Evolutionary conservation across 257 asterid species (phyloP), one percentile per base, ranked within the genome.

Genomic region (Avicennia marina): DNA sequence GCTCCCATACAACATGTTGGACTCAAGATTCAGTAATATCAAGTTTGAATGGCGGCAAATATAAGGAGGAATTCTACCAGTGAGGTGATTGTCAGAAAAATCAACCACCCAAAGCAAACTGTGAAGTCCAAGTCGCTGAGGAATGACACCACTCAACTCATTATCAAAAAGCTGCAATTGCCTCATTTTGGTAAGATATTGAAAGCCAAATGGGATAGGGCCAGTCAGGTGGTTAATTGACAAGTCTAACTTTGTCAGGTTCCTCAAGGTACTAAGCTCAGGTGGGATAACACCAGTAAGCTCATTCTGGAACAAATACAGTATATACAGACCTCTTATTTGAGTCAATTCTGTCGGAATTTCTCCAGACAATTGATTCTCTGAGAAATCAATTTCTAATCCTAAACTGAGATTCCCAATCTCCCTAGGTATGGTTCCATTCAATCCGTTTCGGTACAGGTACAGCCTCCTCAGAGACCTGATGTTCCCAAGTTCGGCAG

Each of bases 51-150:
- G 63, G 40, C 62, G 53, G 60, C 98, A 90, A 51, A 90, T 68
- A 33, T 68, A 61, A 16, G 89, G 91, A 12, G 96, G 96, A 32
- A 87, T 87, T 57, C 75, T 72, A 38, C 98, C 98, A 0, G 86
- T 78, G 32, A 90, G 81, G 9, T 63, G 44, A 46, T 90, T 90
- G 36, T 71, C 78, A 0, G 94, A 82, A 60, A 90, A 79, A 70
- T 90, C 98, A 36, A 87, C 84, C 12, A 87, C 98, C 95, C 95
- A 87, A 18, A 90, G 85, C 9, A 59, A 81, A 49, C 89, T 79
- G 54, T 72, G 75, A 58, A 74, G 64, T 16, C 98, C 98, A 8
- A 90, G 85, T n/a, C 73, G 56, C 27, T 72, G 94, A 52, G 98
- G 96, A 55, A 90, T 84, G 42, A 64, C 48, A 12, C 98, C 98